These are phyloP conservation scores for Vickermania spadyakhi DNA, from an alignment of 208 protist species.

Conservation along the genomic window DNA sequence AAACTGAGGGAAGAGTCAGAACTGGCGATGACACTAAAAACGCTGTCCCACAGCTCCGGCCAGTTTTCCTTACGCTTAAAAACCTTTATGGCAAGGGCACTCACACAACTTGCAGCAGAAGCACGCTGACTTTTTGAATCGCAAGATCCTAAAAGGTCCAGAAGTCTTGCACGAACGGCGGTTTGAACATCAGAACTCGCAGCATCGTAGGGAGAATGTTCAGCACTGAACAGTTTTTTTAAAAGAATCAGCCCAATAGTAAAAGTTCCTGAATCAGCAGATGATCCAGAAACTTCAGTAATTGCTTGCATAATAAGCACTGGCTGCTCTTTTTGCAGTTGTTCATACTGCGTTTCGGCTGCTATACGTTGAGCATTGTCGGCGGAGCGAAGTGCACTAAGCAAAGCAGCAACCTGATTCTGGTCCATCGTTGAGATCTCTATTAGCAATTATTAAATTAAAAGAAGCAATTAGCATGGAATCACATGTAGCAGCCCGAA, in stretches of 20 bases:
- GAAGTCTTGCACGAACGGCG: slow-evolving; percentile 38
- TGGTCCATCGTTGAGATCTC: slow-evolving; percentile 27
- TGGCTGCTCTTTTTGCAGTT: slow-evolving; percentile 22
- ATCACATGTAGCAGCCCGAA: too few relatives aligned
- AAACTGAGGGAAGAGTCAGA: slow-evolving; percentile 26
- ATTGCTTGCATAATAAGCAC: slow-evolving; percentile 55
- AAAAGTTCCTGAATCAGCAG: slow-evolving; percentile 22
- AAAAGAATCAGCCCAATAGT: slow-evolving; percentile 64
- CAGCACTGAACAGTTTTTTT: slow-evolving; percentile 57
- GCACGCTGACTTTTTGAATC: slow-evolving; percentile 37
- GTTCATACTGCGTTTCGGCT: slow-evolving; percentile 65
- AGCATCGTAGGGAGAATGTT: slow-evolving; percentile 33
- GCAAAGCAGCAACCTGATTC: slow-evolving; percentile 27
- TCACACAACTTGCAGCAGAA: slow-evolving; percentile 67
- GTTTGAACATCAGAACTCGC: slow-evolving; percentile 31
- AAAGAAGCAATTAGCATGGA: slow-evolving; percentile 20
- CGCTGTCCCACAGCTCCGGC: slow-evolving; percentile 61
- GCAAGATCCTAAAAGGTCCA: slow-evolving; percentile 46
- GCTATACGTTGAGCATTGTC: slow-evolving; percentile 63
- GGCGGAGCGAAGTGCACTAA: slow-evolving; percentile 33
- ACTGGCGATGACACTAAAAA: slow-evolving; percentile 52
- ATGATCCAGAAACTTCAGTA: slow-evolving; percentile 36
- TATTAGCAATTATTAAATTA: slow-evolving; percentile 8
- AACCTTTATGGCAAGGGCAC: slow-evolving; percentile 54
- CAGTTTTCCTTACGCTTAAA: slow-evolving; percentile 53